These are phyloP conservation scores for Golubevia sp. DNA, from an alignment of 1,284 basidiomycete genomes.

Conservation along the genomic window DNA sequence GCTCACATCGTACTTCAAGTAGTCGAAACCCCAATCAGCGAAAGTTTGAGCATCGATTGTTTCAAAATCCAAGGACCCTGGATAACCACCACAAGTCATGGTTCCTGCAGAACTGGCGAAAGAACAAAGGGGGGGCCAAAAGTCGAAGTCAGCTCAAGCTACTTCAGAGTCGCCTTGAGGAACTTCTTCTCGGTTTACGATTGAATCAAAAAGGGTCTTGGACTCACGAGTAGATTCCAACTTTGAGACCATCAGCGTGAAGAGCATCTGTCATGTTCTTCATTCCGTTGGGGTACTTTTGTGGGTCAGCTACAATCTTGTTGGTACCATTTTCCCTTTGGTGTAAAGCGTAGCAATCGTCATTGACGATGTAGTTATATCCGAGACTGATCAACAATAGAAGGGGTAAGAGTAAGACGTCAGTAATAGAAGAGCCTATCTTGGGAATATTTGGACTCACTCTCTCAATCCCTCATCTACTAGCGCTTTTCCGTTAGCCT, in stretches of 20 bases:
- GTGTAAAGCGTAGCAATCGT: conserved; percentile 32
- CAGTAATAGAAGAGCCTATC: neutral
- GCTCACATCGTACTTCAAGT: conserved; percentile 63
- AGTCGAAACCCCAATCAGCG: conserved; percentile 65
- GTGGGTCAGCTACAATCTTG: conserved; percentile 59
- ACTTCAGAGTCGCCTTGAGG: conserved; percentile 1
- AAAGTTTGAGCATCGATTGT: conserved; percentile 42
- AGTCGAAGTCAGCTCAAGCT: neutral
- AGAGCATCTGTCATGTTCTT: conserved; percentile 63
- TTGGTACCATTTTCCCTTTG: conserved; percentile 20
- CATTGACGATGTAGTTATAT: conserved; percentile 44
- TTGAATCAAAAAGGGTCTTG: neutral
- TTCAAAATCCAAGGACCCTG: neutral
- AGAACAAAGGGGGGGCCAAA: neutral
- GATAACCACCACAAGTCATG: neutral
- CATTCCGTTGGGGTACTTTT: conserved; percentile 66
- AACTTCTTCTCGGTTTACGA: conserved; percentile 22
- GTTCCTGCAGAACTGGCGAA: neutral
- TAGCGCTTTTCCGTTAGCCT: conserved; percentile 29
- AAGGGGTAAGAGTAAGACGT: neutral
- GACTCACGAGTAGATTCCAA: conserved; percentile 20
- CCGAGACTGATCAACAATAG: neutral
- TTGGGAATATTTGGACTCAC: conserved; percentile 17
- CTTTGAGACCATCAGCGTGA: conserved; percentile 65
- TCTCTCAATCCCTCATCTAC: conserved; percentile 37